These are phyloP conservation scores for Neurospora sp. DNA, from an alignment of 495 filamentous ascomycete species.

Conservation along the genomic window DNA sequence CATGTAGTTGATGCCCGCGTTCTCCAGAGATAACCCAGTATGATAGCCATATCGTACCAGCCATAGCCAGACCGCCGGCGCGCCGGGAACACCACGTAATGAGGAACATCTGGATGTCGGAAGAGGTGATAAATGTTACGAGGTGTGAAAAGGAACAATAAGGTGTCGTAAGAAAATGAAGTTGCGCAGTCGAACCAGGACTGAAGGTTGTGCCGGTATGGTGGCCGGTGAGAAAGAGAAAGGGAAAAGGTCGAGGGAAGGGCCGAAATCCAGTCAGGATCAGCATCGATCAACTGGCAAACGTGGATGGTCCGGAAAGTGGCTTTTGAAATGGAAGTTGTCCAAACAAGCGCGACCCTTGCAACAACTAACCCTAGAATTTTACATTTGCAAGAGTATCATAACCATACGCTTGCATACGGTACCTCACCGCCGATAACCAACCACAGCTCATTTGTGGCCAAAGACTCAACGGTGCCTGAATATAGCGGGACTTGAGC, in stretches of 20 bases:
- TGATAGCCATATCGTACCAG: slow-evolving; percentile 30
- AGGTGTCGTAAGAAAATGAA: background rate
- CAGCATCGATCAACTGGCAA: slow-evolving; percentile 1
- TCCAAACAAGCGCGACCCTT: slow-evolving; percentile 2
- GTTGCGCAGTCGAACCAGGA: background rate
- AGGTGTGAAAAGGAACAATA: background rate
- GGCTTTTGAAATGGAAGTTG: background rate
- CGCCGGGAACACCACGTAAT: slow-evolving; percentile 39
- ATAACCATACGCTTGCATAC: background rate
- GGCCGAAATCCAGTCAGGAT: background rate
- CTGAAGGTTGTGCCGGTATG: background rate
- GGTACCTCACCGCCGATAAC: background rate
- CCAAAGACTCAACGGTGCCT: background rate
- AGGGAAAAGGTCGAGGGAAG: background rate
- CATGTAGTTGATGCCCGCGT: slow-evolving; percentile 29
- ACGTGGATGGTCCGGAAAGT: background rate
- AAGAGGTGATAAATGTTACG: background rate
- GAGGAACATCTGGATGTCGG: slow-evolving; percentile 29
- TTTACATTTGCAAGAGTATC: background rate
- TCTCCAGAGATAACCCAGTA: slow-evolving; percentile 39
- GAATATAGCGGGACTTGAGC: background rate
- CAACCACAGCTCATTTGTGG: background rate
- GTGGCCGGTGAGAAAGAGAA: background rate
- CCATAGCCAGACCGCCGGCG: slow-evolving; percentile 39
- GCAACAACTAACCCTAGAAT: background rate